These are phyloP conservation scores for Arachis monticola DNA, from an alignment of 331 rosid genomes.

Conservation along the genomic window DNA sequence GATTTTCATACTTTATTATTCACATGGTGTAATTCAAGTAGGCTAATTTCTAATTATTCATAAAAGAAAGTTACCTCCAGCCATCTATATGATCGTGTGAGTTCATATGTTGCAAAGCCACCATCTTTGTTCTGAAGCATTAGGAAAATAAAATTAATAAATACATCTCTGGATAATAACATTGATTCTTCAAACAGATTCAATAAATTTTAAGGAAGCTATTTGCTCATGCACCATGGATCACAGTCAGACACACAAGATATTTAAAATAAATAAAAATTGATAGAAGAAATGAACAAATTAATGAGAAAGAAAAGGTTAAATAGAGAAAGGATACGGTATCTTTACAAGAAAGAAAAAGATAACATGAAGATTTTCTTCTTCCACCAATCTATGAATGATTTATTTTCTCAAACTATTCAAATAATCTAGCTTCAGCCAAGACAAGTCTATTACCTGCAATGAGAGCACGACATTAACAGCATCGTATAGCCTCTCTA, in stretches of 20 bases:
- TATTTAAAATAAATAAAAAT: background rate
- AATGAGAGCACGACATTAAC: slow-evolving; percentile 84
- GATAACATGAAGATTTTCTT: background rate
- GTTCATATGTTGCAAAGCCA: slow-evolving; percentile 87
- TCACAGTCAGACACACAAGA: slow-evolving; percentile 1
- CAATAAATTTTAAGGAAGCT: slow-evolving; percentile 7
- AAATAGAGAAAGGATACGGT: background rate
- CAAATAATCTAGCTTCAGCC: slow-evolving; percentile 7
- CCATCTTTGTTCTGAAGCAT: slow-evolving; percentile 72
- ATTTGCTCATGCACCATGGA: background rate
- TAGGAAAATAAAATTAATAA: background rate
- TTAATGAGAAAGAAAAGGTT: background rate
- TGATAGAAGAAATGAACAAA: background rate
- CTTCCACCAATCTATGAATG: background rate
- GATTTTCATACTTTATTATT: slow-evolving; percentile 5
- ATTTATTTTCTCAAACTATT: slow-evolving; percentile 30
- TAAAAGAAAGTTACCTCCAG: slow-evolving; percentile 71
- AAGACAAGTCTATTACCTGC: slow-evolving; percentile 61
- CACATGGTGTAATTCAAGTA: background rate
- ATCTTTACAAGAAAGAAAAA: background rate
- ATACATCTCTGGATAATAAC: slow-evolving; percentile 1
- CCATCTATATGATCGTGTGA: slow-evolving; percentile 84
- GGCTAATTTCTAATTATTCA: slow-evolving; percentile 14
- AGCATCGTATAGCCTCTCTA: slow-evolving; percentile 61
- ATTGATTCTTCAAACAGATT: background rate